phyloP scores from a whole-genome alignment of 139 green algal species.

The Deuterostichococcus epilithicus region DNA sequence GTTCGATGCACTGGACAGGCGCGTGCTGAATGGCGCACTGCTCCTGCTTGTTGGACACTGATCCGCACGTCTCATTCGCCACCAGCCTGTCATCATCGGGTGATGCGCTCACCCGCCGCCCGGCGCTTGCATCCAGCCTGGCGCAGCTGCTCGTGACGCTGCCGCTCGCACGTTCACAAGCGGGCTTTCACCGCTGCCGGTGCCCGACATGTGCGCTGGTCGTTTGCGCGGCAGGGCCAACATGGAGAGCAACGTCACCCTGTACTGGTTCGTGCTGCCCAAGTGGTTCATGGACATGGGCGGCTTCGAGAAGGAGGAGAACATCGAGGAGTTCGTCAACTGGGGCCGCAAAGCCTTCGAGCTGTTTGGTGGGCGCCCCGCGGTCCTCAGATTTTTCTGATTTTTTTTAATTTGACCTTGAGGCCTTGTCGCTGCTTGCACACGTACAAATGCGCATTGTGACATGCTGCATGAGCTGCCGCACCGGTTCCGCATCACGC shows the following conservation, averaged over 20 bases:
- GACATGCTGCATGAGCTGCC: no score
- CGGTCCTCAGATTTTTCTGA: no score
- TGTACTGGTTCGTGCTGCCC: slow-evolving; percentile 85
- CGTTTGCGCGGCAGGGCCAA: slow-evolving; percentile 12
- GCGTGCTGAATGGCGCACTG: not conserved
- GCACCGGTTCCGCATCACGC: no score
- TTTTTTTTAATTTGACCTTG: no score
- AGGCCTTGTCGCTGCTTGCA: no score
- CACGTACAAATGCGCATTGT: no score
- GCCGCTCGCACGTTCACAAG: not conserved
- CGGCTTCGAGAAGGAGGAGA: slow-evolving; percentile 66
- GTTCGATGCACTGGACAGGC: slow-evolving; percentile 30
- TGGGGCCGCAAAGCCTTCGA: slow-evolving; percentile 53
- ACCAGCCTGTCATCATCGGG: no score
- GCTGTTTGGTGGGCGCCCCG: slow-evolving; percentile 16
- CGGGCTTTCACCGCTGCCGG: not conserved
- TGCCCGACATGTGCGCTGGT: not conserved
- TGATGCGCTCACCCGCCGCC: no score
- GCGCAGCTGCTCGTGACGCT: not conserved
- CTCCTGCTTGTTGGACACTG: not conserved
- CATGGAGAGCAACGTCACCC: slow-evolving; percentile 70
- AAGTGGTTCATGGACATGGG: slow-evolving; percentile 78
- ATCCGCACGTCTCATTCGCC: not conserved
- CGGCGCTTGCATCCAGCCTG: no score
- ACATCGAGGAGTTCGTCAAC: slow-evolving; percentile 73